These are phyloP conservation scores for Calocybe gangraenosa DNA, from an alignment of 768 basidiomycete genomes.

Conservation along the genomic window DNA sequence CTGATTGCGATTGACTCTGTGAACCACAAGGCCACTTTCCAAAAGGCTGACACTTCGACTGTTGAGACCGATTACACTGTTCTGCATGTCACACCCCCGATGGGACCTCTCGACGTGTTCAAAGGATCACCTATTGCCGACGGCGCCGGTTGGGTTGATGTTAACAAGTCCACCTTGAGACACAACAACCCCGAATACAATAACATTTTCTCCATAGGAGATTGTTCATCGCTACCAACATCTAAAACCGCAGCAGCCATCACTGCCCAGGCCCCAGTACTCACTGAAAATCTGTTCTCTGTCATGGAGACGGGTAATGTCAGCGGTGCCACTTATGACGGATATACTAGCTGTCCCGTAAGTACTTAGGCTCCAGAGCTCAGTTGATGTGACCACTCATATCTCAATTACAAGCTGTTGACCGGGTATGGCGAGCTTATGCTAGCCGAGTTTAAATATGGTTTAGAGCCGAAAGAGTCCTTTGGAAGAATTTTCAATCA, in stretches of 20 bases:
- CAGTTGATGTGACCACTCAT: conserved; percentile 6
- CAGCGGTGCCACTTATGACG: conserved; percentile 72
- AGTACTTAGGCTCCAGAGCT: conserved; percentile 20
- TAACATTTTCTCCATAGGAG: conserved; percentile 91
- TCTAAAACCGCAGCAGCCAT: conserved; percentile 97
- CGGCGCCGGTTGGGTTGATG: conserved; percentile 84
- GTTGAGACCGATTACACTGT: conserved; percentile 75
- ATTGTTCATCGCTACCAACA: conserved; percentile 87
- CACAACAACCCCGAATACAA: conserved; percentile 75
- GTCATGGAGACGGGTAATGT: conserved; percentile 71
- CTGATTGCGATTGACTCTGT: conserved; percentile 67
- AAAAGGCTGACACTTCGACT: conserved; percentile 64
- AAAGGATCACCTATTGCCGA: conserved; percentile 78
- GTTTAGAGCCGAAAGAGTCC: conserved; percentile 80
- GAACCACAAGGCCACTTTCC: conserved; percentile 83
- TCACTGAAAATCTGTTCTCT: conserved; percentile 83
- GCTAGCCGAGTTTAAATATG: conserved; percentile 95
- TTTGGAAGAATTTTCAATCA: conserved; percentile 75
- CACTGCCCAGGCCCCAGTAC: conserved; percentile 84
- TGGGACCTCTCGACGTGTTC: conserved; percentile 83
- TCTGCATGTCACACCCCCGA: conserved; percentile 86
- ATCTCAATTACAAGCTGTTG: conserved; percentile 45
- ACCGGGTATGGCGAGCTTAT: conserved; percentile 80
- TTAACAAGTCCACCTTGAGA: conserved; percentile 75
- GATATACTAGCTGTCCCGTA: conserved; percentile 87